phyloP scores from a whole-genome alignment of 2,329 filamentous ascomycete genomes.

The Tolypocladium ophioglossoides region DNA sequence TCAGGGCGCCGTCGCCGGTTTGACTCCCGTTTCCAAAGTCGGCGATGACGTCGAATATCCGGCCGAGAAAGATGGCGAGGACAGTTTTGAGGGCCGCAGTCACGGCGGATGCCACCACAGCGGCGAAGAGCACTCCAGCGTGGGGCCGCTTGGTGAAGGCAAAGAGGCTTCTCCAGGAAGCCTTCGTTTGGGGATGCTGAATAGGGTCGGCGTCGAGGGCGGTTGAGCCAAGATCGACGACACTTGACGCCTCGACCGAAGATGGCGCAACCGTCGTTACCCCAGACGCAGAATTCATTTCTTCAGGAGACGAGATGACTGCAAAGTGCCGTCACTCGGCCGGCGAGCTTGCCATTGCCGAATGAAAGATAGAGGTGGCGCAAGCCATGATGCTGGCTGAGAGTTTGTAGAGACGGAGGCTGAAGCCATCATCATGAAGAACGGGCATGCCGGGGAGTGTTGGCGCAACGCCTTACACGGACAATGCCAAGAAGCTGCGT shows the following conservation, averaged over 20 bases:
- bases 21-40: conserved; percentile 48
- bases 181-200: conserved; percentile 1
- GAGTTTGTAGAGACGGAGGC: not conserved
- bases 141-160: conserved; percentile 59
- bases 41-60: conserved; percentile 62
- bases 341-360: not conserved
- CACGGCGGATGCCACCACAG: conserved; percentile 43
- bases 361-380: not conserved
- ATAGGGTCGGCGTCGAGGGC: not conserved
- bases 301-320: not conserved
- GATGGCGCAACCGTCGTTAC: not conserved
- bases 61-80: conserved; percentile 61
- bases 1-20: conserved; percentile 38
- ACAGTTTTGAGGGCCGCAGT: conserved; percentile 54
- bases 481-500: not conserved
- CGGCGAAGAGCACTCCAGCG: conserved; percentile 39
- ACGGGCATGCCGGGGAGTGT: not conserved
- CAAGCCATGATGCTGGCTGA: not conserved
- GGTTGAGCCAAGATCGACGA: not conserved
- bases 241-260: not conserved
- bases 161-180: conserved; percentile 47
- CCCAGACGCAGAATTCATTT: not conserved
- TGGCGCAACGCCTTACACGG: not conserved
- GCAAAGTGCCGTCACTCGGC: not conserved
- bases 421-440: not conserved